A percentile compares a stretch with the other conserved stretches of the same genome.
These are phyloP conservation scores for Emiliania huxleyi DNA, from an alignment of 78 protist species.

Conservation along the genomic window DNA sequence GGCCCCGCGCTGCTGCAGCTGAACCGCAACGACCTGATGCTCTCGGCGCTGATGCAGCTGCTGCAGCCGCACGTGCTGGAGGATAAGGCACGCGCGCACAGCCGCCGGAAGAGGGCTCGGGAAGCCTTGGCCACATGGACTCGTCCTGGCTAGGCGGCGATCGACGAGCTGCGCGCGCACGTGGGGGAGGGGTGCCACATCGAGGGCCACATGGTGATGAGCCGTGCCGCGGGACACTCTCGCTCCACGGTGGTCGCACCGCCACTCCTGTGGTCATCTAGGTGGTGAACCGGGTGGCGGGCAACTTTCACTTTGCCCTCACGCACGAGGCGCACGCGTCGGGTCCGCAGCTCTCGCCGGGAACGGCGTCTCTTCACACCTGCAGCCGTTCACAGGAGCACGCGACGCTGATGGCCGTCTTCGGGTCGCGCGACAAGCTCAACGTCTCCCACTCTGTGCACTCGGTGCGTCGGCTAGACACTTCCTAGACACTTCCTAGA, in stretches of 20 bases:
- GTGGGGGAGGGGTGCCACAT: constrained; percentile 10
- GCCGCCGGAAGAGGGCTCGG: too few relatives aligned
- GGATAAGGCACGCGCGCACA: too few relatives aligned
- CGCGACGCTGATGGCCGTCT: background rate
- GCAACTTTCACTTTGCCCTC: background rate
- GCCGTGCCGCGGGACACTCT: background rate
- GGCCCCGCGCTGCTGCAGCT: background rate
- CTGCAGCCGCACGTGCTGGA: background rate
- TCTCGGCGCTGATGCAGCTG: background rate
- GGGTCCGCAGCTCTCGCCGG: too few relatives aligned
- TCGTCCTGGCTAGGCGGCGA: too few relatives aligned
- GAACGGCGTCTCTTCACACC: too few relatives aligned
- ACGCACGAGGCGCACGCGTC: background rate
- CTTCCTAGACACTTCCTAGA: too few relatives aligned
- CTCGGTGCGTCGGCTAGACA: too few relatives aligned
- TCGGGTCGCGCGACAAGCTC: background rate
- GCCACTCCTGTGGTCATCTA: too few relatives aligned
- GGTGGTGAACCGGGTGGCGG: background rate
- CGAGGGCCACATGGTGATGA: background rate
- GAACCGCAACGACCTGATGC: background rate
- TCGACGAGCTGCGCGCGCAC: background rate
- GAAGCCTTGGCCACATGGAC: too few relatives aligned
- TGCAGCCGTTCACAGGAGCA: too few relatives aligned
- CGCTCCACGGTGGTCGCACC: too few relatives aligned
- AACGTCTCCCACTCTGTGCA: background rate